Evolutionary conservation across 2,329 filamentous ascomycete species (phyloP), one percentile per base, ranked within the genome.

Genomic region (Fusarium papillatum): DNA sequence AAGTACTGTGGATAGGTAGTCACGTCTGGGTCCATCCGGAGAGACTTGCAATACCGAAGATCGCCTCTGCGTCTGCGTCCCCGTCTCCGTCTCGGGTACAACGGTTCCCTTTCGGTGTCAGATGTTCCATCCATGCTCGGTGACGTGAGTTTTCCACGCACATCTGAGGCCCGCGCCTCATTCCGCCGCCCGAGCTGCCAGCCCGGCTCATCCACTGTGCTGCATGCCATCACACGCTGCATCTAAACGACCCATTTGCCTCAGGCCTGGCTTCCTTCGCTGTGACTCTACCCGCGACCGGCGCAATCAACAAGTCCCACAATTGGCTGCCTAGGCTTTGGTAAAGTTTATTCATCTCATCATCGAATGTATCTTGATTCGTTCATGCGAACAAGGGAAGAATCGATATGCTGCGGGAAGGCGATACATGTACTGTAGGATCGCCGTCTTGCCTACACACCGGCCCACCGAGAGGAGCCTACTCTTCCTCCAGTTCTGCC

Each of bases 401-500:
- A 57, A 57, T 57, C 26, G 53, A 57, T 31, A 22, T 57, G 29
- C 19, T 57, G 53, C 53, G 29, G 53, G 19, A 57, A 57, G 53
- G 53, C 29, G 34, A 57, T 34, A 36, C 34, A 36, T 36, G 34
- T 36, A 16, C 14, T 36, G 14, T 36, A 57, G 29, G 53, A 57
- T 57, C 29, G 53, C 17, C 50, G 19, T n/a, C 19, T 34, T 34
- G 29, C 29, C 26, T 19, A 53, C 39, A 57, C 50, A 22, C 29
- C 29, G 53, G 22, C 29, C 48, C 22, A 46, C 38, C 13, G n/a
- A 29, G 26, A 13, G 48, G 8, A 41, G 36, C 22, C 70, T 76
- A 86, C 73, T 89, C 86, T 71, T 87, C 84, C 22, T 87, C 85
- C 41, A 89, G 77, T 34, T 90, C 87, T 19, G 87, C 84, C 77